Conservation (phyloP, 192 early-diverging fungal genomes). For the Coemansia erecta region DNA sequence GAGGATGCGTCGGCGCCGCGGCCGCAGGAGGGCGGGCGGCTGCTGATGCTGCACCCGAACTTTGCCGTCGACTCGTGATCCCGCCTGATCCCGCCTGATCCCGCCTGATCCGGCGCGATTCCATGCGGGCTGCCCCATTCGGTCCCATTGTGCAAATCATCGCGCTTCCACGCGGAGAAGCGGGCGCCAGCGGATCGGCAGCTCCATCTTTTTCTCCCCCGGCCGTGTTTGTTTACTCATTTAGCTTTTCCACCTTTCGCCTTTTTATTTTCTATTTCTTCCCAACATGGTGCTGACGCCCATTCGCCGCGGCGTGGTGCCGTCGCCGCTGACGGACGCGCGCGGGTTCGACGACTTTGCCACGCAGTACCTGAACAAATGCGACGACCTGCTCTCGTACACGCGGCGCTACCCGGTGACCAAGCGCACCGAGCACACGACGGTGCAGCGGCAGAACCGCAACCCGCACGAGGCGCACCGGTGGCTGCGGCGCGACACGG, state of each 20-base stretch:
- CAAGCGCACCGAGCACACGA: slow-evolving; percentile 12
- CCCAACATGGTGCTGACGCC: slow-evolving; percentile 36
- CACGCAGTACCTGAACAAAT: slow-evolving; percentile 51
- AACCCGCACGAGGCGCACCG: slow-evolving; percentile 44
- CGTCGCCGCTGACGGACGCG: slow-evolving; percentile 32
- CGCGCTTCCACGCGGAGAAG: too few relatives aligned
- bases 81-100: background rate
- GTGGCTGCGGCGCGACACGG: slow-evolving; percentile 38
- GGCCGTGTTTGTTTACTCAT: background rate
- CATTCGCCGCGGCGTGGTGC: slow-evolving; percentile 24
- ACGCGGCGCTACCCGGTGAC: slow-evolving; percentile 36
- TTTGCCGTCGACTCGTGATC: slow-evolving; percentile 44
- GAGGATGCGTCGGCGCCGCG: background rate
- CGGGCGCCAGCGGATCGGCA: background rate
- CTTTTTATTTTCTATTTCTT: slow-evolving; percentile 5
- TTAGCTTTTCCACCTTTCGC: background rate
- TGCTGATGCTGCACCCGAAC: slow-evolving; percentile 54
- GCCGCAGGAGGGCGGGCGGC: slow-evolving; percentile 14
- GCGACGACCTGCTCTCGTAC: slow-evolving; percentile 47
- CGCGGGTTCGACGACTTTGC: slow-evolving; percentile 33
- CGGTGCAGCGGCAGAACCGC: slow-evolving; percentile 44
- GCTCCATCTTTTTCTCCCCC: background rate
- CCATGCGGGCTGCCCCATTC: too few relatives aligned
- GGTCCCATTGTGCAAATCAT: background rate
- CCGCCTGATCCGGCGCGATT: background rate